phyloP scores from a whole-genome alignment of 208 protist species.

The Leishmania amazonensis region DNA sequence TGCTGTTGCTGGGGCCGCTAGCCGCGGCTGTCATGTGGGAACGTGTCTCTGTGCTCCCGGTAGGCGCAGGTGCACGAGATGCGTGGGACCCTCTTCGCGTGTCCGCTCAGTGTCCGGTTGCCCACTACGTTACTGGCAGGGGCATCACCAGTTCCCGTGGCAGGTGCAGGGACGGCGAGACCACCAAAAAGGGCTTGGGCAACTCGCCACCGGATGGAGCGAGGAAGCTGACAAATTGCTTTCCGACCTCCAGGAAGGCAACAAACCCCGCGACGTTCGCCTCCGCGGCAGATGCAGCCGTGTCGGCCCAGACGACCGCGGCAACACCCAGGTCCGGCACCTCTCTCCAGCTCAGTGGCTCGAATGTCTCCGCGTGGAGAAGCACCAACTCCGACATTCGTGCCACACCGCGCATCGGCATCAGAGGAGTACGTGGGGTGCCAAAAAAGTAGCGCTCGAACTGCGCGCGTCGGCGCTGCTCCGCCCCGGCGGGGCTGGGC shows the following conservation, averaged over 20 bases:
- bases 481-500: slow-evolving; percentile 29
- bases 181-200: slow-evolving; percentile 76
- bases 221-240: slow-evolving; percentile 76
- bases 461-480: slow-evolving; percentile 38
- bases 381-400: slow-evolving; percentile 68
- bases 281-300: slow-evolving; percentile 48
- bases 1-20: neutral
- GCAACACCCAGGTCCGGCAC: slow-evolving; percentile 56
- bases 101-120: neutral
- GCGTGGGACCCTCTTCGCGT: neutral
- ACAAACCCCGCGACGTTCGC: slow-evolving; percentile 83
- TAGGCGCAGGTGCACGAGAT: neutral
- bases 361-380: slow-evolving; percentile 64
- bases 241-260: slow-evolving; percentile 77
- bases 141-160: slow-evolving; percentile 54
- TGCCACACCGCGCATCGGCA: slow-evolving; percentile 54
- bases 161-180: slow-evolving; percentile 68
- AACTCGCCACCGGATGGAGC: slow-evolving; percentile 62
- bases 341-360: slow-evolving; percentile 52
- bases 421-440: slow-evolving; percentile 58
- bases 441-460: slow-evolving; percentile 74
- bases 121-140: slow-evolving; percentile 22
- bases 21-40: neutral
- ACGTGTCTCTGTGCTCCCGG: neutral
- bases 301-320: slow-evolving; percentile 72